A percentile compares a stretch with the other conserved stretches of the same genome.
Evolutionary conservation across 176 grass and related monocot genomes (phyloP).

Genomic region (Bothriochloa decipiens): DNA sequence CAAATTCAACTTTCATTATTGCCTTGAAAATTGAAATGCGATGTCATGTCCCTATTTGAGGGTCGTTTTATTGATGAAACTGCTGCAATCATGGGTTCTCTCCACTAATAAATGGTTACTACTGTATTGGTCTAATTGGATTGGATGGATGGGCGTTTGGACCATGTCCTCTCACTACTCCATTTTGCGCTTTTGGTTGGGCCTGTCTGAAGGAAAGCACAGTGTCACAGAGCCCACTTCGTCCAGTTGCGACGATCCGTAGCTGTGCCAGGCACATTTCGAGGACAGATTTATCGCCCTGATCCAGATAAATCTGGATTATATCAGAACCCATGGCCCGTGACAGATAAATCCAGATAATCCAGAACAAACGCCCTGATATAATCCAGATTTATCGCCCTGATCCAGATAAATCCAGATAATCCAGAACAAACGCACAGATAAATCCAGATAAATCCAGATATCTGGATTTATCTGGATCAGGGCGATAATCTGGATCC

Average conservation of each 20-base stretch:
- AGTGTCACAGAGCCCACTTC: not conserved
- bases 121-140: not conserved
- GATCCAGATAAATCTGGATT: too few relatives aligned
- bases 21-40: not conserved
- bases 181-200: not conserved
- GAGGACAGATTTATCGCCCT: too few relatives aligned
- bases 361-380: too few relatives aligned
- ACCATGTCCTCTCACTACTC: not conserved
- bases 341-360: too few relatives aligned
- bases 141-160: not conserved
- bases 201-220: not conserved
- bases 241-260: not conserved
- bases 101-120: slow-evolving; percentile 4
- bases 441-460: too few relatives aligned
- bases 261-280: not conserved
- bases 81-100: not conserved
- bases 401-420: too few relatives aligned
- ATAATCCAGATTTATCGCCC: too few relatives aligned
- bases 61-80: not conserved
- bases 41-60: not conserved
- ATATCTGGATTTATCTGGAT: too few relatives aligned
- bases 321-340: too few relatives aligned
- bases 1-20: not conserved
- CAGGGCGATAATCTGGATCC: too few relatives aligned
- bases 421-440: too few relatives aligned